phyloP scores from a whole-genome alignment of 805 yeast species.

The Candida nemodendra region DNA sequence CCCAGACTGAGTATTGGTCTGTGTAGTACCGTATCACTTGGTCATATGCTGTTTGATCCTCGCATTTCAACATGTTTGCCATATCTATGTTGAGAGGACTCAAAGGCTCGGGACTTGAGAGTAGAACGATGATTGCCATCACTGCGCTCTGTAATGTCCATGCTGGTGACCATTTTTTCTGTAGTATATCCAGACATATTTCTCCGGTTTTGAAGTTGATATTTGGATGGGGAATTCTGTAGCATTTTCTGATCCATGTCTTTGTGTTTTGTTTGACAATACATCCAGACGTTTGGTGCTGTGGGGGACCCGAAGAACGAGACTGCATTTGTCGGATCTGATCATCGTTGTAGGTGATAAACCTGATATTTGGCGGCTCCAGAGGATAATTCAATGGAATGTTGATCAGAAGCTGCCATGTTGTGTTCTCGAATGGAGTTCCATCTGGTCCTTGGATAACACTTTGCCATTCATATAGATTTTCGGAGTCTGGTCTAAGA shows the following conservation, averaged over 20 bases:
- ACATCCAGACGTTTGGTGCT: not conserved
- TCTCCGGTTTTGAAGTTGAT: conserved; percentile 57
- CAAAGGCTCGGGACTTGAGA: conserved; percentile 67
- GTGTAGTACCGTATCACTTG: conserved; percentile 42
- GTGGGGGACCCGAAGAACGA: not conserved
- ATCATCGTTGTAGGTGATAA: conserved; percentile 27
- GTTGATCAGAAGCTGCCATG: conserved; percentile 48
- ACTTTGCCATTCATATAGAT: conserved; percentile 51
- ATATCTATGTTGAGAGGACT: conserved; percentile 71
- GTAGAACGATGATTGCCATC: conserved; percentile 54
- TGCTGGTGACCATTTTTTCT: conserved; percentile 68
- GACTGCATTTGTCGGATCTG: conserved; percentile 7
- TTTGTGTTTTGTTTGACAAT: not conserved
- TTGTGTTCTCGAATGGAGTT: conserved; percentile 52
- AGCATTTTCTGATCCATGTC: conserved; percentile 13
- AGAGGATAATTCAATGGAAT: conserved; percentile 54
- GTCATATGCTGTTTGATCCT: conserved; percentile 43
- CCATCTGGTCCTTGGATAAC: conserved; percentile 49
- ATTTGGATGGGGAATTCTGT: conserved; percentile 47
- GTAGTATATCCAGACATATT: conserved; percentile 66
- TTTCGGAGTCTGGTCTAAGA: conserved; percentile 43
- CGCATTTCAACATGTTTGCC: conserved; percentile 55
- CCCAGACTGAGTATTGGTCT: conserved; percentile 20
- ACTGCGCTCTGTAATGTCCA: conserved; percentile 60
- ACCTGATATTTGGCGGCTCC: conserved; percentile 55